A percentile compares a stretch with the other conserved stretches of the same genome.
phyloP scores from a whole-genome alignment of 2,329 filamentous ascomycete species.

The Alternaria gansuensis region DNA sequence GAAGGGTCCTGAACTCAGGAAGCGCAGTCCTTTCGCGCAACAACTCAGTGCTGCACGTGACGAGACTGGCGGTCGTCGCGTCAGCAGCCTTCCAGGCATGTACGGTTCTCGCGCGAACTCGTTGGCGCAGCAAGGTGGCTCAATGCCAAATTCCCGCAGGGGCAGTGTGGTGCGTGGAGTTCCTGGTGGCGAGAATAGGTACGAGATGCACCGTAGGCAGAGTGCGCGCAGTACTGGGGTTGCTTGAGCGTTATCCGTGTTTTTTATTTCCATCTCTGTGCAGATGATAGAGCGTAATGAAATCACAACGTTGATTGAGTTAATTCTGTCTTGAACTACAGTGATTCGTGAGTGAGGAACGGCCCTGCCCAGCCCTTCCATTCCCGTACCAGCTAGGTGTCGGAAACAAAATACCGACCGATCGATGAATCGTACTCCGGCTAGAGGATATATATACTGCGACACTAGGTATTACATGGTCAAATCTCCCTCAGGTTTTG shows the following conservation, averaged over 20 bases:
- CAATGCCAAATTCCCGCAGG: constrained; percentile 36
- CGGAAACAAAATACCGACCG: no score
- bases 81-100: constrained; percentile 42
- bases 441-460: no score
- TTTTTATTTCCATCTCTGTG: constrained; percentile 24
- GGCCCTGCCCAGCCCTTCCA: not conserved
- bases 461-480: not conserved
- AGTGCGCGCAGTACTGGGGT: constrained; percentile 13
- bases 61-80: constrained; percentile 46
- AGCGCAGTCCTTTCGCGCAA: constrained; percentile 64
- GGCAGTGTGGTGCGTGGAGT: constrained; percentile 44
- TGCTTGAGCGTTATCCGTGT: not conserved
- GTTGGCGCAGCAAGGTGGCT: constrained; percentile 28
- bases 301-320: not conserved
- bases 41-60: constrained; percentile 50
- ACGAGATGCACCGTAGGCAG: constrained; percentile 21
- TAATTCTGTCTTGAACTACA: not conserved
- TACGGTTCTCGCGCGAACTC: constrained; percentile 47
- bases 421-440: no score
- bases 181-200: constrained; percentile 22
- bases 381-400: not conserved
- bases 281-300: not conserved
- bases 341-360: not conserved
- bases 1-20: constrained; percentile 64
- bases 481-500: not conserved